phyloP scores from a whole-genome alignment of 306 rosid genomes.

The Pueraria montana region DNA sequence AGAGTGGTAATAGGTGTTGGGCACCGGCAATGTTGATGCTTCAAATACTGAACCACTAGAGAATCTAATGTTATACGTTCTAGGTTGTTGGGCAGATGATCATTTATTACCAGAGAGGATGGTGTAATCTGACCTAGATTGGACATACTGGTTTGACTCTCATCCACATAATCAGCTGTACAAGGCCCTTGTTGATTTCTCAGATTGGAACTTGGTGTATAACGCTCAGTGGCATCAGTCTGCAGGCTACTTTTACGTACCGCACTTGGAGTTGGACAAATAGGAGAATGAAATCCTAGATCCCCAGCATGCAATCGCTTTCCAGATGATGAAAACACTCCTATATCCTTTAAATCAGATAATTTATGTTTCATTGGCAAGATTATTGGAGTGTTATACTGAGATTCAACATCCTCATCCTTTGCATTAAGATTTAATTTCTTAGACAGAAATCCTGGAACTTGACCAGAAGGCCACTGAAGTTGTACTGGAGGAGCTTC shows the following conservation, averaged over 20 bases:
- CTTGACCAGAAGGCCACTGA: too few relatives aligned
- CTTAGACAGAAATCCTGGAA: too few relatives aligned
- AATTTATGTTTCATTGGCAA: not conserved
- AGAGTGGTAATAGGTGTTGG: too few relatives aligned
- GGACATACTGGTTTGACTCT: slow-evolving; percentile 41
- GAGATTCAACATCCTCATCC: too few relatives aligned
- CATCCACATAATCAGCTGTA: slow-evolving; percentile 61
- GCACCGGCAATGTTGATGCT: too few relatives aligned
- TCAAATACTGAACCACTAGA: too few relatives aligned
- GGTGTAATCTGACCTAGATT: too few relatives aligned
- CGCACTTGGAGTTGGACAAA: not conserved
- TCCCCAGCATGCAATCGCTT: slow-evolving; percentile 69
- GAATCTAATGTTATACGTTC: too few relatives aligned
- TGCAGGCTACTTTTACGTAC: slow-evolving; percentile 13
- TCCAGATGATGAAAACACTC: slow-evolving; percentile 55
- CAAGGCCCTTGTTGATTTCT: slow-evolving; percentile 64
- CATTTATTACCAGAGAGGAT: too few relatives aligned
- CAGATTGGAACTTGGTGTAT: slow-evolving; percentile 58
- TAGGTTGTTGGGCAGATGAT: too few relatives aligned
- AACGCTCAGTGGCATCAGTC: slow-evolving; percentile 58
- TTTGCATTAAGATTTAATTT: too few relatives aligned
- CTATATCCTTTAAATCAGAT: slow-evolving; percentile 39
- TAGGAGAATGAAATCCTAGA: slow-evolving; percentile 55
- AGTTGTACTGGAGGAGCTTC: slow-evolving; percentile 49
- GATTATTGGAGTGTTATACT: too few relatives aligned